Evolutionary conservation across 257 asterid species (phyloP).

Genomic region (Salvia miltiorrhiza): DNA sequence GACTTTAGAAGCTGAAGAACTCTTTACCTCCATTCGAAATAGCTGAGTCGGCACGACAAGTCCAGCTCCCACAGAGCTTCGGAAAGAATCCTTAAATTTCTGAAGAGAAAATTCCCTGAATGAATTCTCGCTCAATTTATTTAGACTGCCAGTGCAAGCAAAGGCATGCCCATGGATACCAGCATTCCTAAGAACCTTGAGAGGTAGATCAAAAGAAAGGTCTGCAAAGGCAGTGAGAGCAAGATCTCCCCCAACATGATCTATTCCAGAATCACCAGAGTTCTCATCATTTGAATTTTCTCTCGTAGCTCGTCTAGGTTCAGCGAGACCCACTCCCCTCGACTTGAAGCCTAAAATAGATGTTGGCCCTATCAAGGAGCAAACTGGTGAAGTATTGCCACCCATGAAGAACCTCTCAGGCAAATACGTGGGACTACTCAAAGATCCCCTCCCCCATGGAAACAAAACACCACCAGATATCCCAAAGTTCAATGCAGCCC

Average conservation of each 20-base stretch:
- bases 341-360: constrained; percentile 89
- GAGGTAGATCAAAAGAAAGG: constrained; percentile 84
- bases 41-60: constrained; percentile 78
- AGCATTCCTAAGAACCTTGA: constrained; percentile 73
- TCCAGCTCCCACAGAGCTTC: constrained; percentile 80
- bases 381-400: constrained; percentile 79
- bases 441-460: constrained; percentile 85
- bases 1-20: constrained; percentile 4
- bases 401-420: constrained; percentile 93
- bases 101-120: constrained; percentile 49
- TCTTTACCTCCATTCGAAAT: constrained; percentile 87
- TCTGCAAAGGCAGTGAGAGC: constrained; percentile 89
- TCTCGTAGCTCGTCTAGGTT: constrained; percentile 52
- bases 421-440: constrained; percentile 51
- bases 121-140: constrained; percentile 61
- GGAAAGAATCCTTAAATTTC: constrained; percentile 66
- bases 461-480: constrained; percentile 65
- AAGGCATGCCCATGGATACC: constrained; percentile 90
- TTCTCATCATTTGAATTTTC: constrained; percentile 39
- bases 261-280: constrained; percentile 49
- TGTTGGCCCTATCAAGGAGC: constrained; percentile 79
- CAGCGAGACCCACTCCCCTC: constrained; percentile 92
- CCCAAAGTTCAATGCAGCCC: constrained; percentile 77
- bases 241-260: constrained; percentile 92
- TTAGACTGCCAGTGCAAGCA: constrained; percentile 90